phyloP scores from a whole-genome alignment of 164 flowering plant genomes.

The Tetrastigma voinierianum region DNA sequence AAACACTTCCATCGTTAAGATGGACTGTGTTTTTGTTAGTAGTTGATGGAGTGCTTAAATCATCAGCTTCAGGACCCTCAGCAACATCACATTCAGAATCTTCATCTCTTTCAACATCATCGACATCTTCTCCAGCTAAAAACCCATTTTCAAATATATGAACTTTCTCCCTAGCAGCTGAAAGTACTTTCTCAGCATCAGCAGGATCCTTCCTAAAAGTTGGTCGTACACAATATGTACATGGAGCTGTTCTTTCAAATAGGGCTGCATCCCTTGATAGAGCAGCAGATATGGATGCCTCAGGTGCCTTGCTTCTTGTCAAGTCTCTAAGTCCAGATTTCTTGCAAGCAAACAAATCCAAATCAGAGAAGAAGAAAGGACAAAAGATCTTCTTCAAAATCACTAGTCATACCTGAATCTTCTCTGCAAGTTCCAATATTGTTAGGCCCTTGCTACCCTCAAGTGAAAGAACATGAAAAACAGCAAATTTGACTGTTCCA shows the following conservation, averaged over 20 bases:
- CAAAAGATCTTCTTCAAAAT: neutral
- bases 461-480: constrained; percentile 89
- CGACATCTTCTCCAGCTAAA: constrained; percentile 67
- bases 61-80: constrained; percentile 68
- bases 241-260: constrained; percentile 95
- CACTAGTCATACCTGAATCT: constrained; percentile 68
- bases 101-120: constrained; percentile 66
- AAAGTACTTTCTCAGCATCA: constrained; percentile 75
- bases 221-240: constrained; percentile 88
- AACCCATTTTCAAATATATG: constrained; percentile 61
- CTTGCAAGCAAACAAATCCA: constrained; percentile 32
- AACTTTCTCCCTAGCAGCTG: constrained; percentile 77
- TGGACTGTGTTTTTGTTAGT: constrained; percentile 26
- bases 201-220: constrained; percentile 86
- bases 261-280: constrained; percentile 87
- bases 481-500: constrained; percentile 97
- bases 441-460: constrained; percentile 89
- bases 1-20: constrained; percentile 20
- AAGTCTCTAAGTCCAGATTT: constrained; percentile 95
- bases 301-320: constrained; percentile 94
- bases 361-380: constrained; percentile 9
- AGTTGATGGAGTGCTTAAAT: constrained; percentile 35
- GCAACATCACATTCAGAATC: constrained; percentile 42
- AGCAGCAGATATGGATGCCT: constrained; percentile 97
- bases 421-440: constrained; percentile 85